These are phyloP conservation scores for Colletotrichum sidae DNA, from an alignment of 2,329 filamentous ascomycete genomes.

Conservation along the genomic window DNA sequence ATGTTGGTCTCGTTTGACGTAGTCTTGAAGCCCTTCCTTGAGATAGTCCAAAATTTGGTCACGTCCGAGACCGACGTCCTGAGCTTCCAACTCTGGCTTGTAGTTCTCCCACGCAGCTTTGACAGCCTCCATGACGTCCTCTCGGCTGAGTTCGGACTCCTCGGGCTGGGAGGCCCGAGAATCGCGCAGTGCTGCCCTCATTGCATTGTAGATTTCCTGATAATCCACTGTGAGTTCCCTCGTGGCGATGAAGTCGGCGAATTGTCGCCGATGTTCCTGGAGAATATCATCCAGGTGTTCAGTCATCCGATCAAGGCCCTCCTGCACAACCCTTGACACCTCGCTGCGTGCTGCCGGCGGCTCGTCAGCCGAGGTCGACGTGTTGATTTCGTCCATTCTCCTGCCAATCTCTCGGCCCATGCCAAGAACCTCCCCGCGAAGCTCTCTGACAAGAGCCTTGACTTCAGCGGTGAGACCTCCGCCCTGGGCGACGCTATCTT, in stretches of 20 bases:
- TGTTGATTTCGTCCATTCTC: conserved; percentile 78
- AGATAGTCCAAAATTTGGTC: conserved; percentile 91
- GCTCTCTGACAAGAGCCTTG: conserved; percentile 88
- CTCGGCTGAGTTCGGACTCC: conserved; percentile 71
- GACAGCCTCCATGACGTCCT: conserved; percentile 88
- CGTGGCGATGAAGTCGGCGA: conserved; percentile 71
- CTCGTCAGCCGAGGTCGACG: conserved; percentile 44
- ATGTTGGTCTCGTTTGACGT: conserved; percentile 66
- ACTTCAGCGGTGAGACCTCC: conserved; percentile 92
- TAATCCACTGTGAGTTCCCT: conserved; percentile 75
- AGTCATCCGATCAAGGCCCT: conserved; percentile 84
- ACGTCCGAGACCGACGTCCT: conserved; percentile 89
- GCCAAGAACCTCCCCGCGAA: conserved; percentile 90
- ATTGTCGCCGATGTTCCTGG: conserved; percentile 78
- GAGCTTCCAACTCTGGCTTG: conserved; percentile 91
- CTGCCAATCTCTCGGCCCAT: conserved; percentile 94
- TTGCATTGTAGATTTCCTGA: conserved; percentile 86
- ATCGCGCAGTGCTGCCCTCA: conserved; percentile 80
- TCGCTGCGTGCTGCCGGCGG: conserved; percentile 71
- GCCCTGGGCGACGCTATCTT: conserved; percentile 88
- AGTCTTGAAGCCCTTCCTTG: conserved; percentile 85
- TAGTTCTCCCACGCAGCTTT: conserved; percentile 94
- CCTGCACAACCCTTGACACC: conserved; percentile 80
- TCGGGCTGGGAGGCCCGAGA: conserved; percentile 61
- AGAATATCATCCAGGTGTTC: conserved; percentile 86